Conservation (phyloP, 495 filamentous ascomycete genomes). For the Aeminium ludgeri region DNA sequence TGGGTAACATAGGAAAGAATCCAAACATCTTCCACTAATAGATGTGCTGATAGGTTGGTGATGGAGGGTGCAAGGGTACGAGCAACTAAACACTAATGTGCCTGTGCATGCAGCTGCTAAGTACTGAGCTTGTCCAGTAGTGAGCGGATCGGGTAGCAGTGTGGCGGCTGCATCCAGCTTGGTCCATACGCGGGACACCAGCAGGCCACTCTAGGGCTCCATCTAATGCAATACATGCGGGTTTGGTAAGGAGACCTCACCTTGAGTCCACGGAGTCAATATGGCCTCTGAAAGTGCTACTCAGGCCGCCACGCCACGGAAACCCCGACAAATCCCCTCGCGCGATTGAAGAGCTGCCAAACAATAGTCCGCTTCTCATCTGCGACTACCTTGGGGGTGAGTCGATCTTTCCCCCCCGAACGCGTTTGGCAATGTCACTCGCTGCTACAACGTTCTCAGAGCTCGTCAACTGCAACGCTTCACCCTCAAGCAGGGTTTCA, state of each 20-base stretch:
- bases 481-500: slow-evolving; percentile 30
- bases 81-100: slow-evolving; percentile 35
- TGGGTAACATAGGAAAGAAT: too few species aligned
- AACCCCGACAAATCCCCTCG: too few species aligned
- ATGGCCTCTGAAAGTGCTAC: background rate
- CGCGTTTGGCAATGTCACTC: slow-evolving; percentile 23
- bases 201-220: background rate
- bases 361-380: slow-evolving; percentile 29
- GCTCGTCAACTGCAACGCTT: slow-evolving; percentile 35
- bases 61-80: slow-evolving; percentile 27
- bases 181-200: background rate
- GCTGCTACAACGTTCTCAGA: slow-evolving; percentile 28
- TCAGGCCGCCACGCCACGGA: background rate
- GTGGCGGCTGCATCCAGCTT: slow-evolving; percentile 8
- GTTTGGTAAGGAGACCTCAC: background rate
- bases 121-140: slow-evolving; percentile 46
- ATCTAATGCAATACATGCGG: background rate
- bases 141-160: slow-evolving; percentile 30
- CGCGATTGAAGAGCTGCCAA: slow-evolving; percentile 17
- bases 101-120: slow-evolving; percentile 37
- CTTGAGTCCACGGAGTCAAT: background rate
- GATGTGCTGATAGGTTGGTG: slow-evolving; percentile 35
- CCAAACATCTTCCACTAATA: slow-evolving; percentile 34
- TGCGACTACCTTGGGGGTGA: slow-evolving; percentile 25
- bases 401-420: slow-evolving; percentile 25